Percentiles rank a stretch among this genome's conserved stretches.
These are phyloP conservation scores for Trametes hirsuta DNA, from an alignment of 1,284 basidiomycete species.

Conservation along the genomic window DNA sequence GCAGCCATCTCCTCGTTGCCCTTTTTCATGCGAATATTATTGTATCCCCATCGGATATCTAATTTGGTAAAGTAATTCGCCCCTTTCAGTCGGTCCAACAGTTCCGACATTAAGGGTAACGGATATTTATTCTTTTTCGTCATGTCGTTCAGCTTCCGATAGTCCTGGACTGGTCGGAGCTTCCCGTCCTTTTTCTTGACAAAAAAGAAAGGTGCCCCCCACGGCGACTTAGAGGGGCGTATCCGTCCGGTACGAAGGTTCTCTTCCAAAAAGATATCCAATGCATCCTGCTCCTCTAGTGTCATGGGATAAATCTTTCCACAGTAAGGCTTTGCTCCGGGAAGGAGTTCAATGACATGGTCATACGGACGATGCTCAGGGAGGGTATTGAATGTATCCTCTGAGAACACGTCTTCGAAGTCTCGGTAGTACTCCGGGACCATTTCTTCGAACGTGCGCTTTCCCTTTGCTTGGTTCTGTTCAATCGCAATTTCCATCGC, in stretches of 20 bases:
- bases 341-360: conserved; percentile 25
- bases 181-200: conserved; percentile 45
- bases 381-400: conserved; percentile 12
- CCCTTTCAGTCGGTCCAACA: conserved; percentile 33
- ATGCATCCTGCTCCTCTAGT: conserved; percentile 25
- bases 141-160: conserved; percentile 25
- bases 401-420: conserved; percentile 19
- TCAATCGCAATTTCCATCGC: conserved; percentile 8
- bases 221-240: conserved; percentile 30
- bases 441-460: conserved; percentile 8
- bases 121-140: conserved; percentile 40
- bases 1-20: conserved; percentile 26
- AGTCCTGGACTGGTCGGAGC: conserved; percentile 37
- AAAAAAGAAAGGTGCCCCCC: conserved; percentile 41
- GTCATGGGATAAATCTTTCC: conserved; percentile 32
- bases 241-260: conserved; percentile 32
- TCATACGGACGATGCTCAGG: conserved; percentile 21
- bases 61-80: conserved; percentile 39
- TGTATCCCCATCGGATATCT: conserved; percentile 27
- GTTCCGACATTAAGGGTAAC: conserved; percentile 38
- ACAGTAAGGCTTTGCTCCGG: conserved; percentile 8
- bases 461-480: background rate
- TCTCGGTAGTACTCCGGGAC: conserved; percentile 17
- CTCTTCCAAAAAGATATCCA: conserved; percentile 35
- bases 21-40: conserved; percentile 25